A percentile compares a stretch with the other conserved stretches of the same genome.
Conservation (phyloP, 106 monocot species). For the Posidonia australis region DNA sequence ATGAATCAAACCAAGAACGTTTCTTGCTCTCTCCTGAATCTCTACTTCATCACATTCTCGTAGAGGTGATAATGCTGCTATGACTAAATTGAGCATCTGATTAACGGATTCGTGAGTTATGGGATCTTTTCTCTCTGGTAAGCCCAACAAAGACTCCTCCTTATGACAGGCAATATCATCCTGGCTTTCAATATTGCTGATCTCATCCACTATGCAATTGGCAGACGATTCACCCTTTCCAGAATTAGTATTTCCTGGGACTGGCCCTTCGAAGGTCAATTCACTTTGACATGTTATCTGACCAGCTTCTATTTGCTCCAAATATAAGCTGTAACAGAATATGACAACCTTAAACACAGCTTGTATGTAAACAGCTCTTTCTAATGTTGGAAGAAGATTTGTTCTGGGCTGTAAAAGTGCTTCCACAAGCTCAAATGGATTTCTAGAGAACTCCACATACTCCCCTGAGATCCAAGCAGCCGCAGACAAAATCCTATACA, state of each 20-base stretch:
- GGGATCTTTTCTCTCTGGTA: constrained; percentile 12
- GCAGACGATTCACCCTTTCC: not conserved
- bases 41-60: constrained; percentile 58
- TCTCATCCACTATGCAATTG: constrained; percentile 9
- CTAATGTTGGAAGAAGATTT: constrained; percentile 48
- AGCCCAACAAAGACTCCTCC: not conserved
- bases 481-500: constrained; percentile 51
- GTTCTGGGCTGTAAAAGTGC: constrained; percentile 78
- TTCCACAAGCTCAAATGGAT: constrained; percentile 69
- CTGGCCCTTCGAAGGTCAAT: not conserved
- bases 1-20: constrained; percentile 57
- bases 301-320: constrained; percentile 22
- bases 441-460: constrained; percentile 64
- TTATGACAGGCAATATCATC: not conserved
- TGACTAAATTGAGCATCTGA: constrained; percentile 43
- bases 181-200: constrained; percentile 10
- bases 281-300: not conserved
- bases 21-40: constrained; percentile 63
- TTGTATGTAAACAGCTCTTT: constrained; percentile 83
- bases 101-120: constrained; percentile 29
- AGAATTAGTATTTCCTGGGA: constrained; percentile 4
- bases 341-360: constrained; percentile 63
- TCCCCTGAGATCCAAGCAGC: constrained; percentile 86
- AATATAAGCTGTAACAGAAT: constrained; percentile 42
- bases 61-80: constrained; percentile 46